These are phyloP conservation scores for Citrullus amarus DNA, from an alignment of 306 rosid species.

Conservation along the genomic window DNA sequence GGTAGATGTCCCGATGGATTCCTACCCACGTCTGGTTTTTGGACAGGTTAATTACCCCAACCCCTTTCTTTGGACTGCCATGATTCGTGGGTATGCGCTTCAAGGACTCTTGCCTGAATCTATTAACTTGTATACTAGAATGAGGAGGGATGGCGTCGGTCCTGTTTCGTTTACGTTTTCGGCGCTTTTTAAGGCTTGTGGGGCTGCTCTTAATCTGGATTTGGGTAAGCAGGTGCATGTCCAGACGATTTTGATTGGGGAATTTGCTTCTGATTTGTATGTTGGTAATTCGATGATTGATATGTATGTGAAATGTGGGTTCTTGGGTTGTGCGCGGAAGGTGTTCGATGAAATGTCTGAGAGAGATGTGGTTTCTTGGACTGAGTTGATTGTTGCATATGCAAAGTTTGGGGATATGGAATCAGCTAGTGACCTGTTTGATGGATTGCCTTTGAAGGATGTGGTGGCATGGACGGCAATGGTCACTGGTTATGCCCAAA, in stretches of 20 bases:
- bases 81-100: constrained; percentile 53
- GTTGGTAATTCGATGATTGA: constrained; percentile 57
- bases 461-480: constrained; percentile 82
- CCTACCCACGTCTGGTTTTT: constrained; percentile 53
- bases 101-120: constrained; percentile 38
- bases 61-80: constrained; percentile 73
- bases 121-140: constrained; percentile 27
- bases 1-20: constrained; percentile 26
- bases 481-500: constrained; percentile 70
- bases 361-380: constrained; percentile 77
- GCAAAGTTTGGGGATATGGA: constrained; percentile 46
- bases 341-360: constrained; percentile 71
- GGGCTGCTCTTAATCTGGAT: constrained; percentile 9
- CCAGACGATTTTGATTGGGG: constrained; percentile 56
- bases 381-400: constrained; percentile 56
- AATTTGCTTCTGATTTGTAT: constrained; percentile 48
- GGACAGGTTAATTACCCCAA: constrained; percentile 43
- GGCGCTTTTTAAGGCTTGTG: constrained; percentile 52
- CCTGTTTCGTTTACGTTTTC: constrained; percentile 75
- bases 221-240: constrained; percentile 63
- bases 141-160: constrained; percentile 27
- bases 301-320: constrained; percentile 64
- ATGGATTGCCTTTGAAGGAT: constrained; percentile 47
- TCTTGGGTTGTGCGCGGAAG: constrained; percentile 34
- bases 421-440: constrained; percentile 49